Conservation (phyloP, 352 stramenopile genomes). For the Ochromonadaceae sp. region DNA sequence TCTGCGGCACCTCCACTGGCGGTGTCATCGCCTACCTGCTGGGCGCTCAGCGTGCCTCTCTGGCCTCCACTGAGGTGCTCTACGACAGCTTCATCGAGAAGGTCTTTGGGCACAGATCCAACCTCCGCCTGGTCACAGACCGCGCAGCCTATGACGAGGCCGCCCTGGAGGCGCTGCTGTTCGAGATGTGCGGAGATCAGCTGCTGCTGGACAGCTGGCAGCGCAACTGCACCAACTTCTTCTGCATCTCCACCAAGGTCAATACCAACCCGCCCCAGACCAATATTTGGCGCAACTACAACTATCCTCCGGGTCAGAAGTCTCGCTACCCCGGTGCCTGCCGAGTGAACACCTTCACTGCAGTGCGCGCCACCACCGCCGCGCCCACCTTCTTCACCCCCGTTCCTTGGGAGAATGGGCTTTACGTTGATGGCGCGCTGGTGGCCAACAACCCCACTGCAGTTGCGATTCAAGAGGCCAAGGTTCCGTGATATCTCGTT, state of each 20-base stretch:
- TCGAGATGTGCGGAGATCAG: slow-evolving; percentile 29
- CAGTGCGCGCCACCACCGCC: slow-evolving; percentile 32
- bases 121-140: slow-evolving; percentile 21
- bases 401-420: slow-evolving; percentile 22
- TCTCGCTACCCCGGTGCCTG: slow-evolving; percentile 14
- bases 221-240: not conserved
- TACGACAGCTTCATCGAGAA: slow-evolving; percentile 36
- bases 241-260: slow-evolving; percentile 29
- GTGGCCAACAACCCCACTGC: slow-evolving; percentile 34
- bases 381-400: slow-evolving; percentile 37
- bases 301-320: slow-evolving; percentile 19
- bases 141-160: slow-evolving; percentile 29
- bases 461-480: slow-evolving; percentile 19
- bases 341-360: slow-evolving; percentile 8
- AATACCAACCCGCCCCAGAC: slow-evolving; percentile 29
- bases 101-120: slow-evolving; percentile 23
- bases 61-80: not conserved
- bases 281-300: slow-evolving; percentile 27
- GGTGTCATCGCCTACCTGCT: slow-evolving; percentile 33
- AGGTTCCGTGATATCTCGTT: not conserved
- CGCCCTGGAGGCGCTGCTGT: slow-evolving; percentile 24
- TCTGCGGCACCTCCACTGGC: slow-evolving; percentile 34
- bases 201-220: slow-evolving; percentile 30
- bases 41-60: not conserved
- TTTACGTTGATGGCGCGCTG: slow-evolving; percentile 32